phyloP scores from a whole-genome alignment of 306 rosid genomes.

The Geum urbanum region DNA sequence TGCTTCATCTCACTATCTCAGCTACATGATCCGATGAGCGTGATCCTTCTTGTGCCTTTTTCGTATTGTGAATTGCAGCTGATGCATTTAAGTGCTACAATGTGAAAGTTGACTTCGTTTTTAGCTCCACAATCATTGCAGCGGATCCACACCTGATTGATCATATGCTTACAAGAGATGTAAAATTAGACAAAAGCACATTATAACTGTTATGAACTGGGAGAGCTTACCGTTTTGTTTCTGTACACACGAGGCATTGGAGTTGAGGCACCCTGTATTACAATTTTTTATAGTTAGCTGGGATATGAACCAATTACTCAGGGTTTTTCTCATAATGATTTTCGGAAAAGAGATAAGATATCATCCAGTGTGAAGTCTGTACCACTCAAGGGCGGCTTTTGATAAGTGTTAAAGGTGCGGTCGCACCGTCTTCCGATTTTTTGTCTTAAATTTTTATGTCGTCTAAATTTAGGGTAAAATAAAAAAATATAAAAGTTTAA shows the following conservation, averaged over 20 bases:
- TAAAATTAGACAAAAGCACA: slow-evolving; percentile 1
- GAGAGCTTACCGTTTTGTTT: slow-evolving; percentile 48
- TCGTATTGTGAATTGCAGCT: slow-evolving; percentile 66
- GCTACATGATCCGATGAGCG: slow-evolving; percentile 28
- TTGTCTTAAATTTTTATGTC: too few species aligned
- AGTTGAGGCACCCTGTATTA: slow-evolving; percentile 52
- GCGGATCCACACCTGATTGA: slow-evolving; percentile 64
- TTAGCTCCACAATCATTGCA: slow-evolving; percentile 73
- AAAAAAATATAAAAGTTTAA: too few species aligned
- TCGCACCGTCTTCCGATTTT: too few species aligned
- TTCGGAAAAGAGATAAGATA: neutral
- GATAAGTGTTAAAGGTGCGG: too few species aligned
- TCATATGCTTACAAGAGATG: neutral
- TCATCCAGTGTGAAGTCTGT: slow-evolving; percentile 20
- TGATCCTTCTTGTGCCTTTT: slow-evolving; percentile 48
- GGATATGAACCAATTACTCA: slow-evolving; percentile 1
- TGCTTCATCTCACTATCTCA: slow-evolving; percentile 30
- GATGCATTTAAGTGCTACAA: slow-evolving; percentile 58
- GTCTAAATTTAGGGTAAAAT: too few species aligned
- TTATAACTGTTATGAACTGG: neutral
- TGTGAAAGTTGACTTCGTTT: slow-evolving; percentile 49
- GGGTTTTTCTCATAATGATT: neutral
- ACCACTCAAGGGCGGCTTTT: too few species aligned
- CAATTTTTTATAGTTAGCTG: slow-evolving; percentile 11
- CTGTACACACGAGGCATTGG: slow-evolving; percentile 55